A percentile compares a stretch with the other conserved stretches of the same genome.
Conservation (phyloP, 164 flowering plant species). For the Houttuynia cordata region DNA sequence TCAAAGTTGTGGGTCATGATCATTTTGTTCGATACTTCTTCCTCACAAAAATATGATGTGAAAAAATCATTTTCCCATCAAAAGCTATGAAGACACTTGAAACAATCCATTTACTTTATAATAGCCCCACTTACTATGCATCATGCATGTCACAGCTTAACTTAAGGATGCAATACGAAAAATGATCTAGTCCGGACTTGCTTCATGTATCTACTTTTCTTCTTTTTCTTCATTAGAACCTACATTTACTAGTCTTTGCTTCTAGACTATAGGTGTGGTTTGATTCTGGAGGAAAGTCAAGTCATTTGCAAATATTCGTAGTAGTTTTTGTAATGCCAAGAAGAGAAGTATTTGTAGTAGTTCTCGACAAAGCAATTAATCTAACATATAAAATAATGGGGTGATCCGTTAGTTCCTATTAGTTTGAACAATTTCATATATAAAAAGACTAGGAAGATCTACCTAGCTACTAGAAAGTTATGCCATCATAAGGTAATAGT, state of each 20-base stretch:
- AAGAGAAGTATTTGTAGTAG: no score
- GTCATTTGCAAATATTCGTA: no score
- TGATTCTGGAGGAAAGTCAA: no score
- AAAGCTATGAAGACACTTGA: slow-evolving; percentile 1
- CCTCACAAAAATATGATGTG: neutral
- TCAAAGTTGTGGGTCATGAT: slow-evolving; percentile 2
- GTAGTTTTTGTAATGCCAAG: no score
- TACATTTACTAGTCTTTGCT: no score
- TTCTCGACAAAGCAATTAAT: no score
- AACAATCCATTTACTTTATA: neutral
- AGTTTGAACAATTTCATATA: neutral
- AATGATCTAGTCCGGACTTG: no score
- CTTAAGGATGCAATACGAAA: no score
- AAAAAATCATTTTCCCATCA: slow-evolving; percentile 1
- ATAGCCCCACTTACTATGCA: neutral
- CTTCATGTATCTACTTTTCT: no score
- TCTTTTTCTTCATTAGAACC: neutral
- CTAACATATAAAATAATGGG: neutral
- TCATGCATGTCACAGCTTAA: no score
- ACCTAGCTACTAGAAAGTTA: neutral
- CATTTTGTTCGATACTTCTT: slow-evolving; percentile 1
- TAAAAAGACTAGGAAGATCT: neutral
- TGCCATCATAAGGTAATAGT: neutral
- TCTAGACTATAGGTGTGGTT: no score
- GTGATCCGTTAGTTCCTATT: no score